Evolutionary conservation across 1,284 basidiomycete genomes (phyloP), one percentile per base, ranked within the genome.

Genomic region (Austroboletus niveus): DNA sequence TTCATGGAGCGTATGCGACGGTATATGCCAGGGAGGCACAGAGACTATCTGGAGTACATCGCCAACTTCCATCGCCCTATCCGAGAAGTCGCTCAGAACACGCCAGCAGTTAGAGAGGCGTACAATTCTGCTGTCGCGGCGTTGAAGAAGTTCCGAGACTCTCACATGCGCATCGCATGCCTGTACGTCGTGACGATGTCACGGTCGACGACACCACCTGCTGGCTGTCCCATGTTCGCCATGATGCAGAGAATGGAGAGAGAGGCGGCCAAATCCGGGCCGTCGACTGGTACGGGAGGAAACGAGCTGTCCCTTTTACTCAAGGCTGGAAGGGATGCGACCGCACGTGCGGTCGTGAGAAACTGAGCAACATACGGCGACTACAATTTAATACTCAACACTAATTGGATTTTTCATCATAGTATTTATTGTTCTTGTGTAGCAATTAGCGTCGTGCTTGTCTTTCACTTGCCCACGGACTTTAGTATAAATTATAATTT

Each of bases 281-380:
- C 77, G n/a, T 76, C 74, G n/a, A 75, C 78, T 24, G 94, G 94
- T 1, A 97, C 94, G 0, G 94, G 94, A 20, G 94, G 94, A 5
- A 96, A 87, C 54, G 84, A 87, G 47, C 73, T 97, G 24, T 82
- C 91, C 15, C 72, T 81, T 27, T 81, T 96, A 47, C 76, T 98
- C 56, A 97, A 96, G 70, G 84, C 87, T 14, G 92, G 90, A 27
- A 79, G 94, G 53, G 93, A 96, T 61, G 89, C 94, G 31, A 97
- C 94, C 8, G 70, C 74, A 46, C 81, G 85, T n/a, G 79, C 92
- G 8, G 60, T 74, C 50, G 57, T 86, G 56, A 78, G 40, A 48
- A 64, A 47, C 15, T 67, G 43, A 62, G 4, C 4, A 29, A 29
- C 27, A 7, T 29, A 7, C 22, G 22, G 22, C 22, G 22, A 24